Conservation (phyloP, 192 early-diverging fungal species). For the Podila clonocystis region DNA sequence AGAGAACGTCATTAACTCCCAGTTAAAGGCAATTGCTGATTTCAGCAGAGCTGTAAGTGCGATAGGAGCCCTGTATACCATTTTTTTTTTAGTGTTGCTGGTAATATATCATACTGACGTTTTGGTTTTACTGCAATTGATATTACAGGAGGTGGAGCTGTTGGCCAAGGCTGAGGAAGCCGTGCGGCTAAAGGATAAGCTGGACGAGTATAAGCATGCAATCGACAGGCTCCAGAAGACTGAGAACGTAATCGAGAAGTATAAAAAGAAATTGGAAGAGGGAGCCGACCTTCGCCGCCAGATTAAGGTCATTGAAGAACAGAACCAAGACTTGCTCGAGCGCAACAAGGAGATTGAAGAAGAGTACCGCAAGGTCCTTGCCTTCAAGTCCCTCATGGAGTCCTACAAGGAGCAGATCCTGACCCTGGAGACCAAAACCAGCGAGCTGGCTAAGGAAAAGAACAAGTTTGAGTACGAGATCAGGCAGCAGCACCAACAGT, state of each 20-base stretch:
- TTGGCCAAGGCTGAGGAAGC: slow-evolving; percentile 78
- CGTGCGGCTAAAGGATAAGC: slow-evolving; percentile 81
- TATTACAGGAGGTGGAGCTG: slow-evolving; percentile 58
- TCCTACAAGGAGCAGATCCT: slow-evolving; percentile 87
- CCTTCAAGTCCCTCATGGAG: slow-evolving; percentile 86
- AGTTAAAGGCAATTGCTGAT: slow-evolving; percentile 69
- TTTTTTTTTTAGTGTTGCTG: too few relatives aligned
- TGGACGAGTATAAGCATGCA: slow-evolving; percentile 90
- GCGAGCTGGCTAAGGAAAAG: slow-evolving; percentile 72
- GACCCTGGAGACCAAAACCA: slow-evolving; percentile 78
- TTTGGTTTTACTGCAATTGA: neutral
- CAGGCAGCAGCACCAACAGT: slow-evolving; percentile 64
- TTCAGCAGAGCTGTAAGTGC: slow-evolving; percentile 64
- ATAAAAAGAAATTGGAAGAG: slow-evolving; percentile 95
- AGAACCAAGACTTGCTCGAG: slow-evolving; percentile 74
- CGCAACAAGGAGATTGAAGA: slow-evolving; percentile 85
- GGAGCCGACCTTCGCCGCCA: slow-evolving; percentile 81
- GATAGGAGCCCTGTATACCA: neutral
- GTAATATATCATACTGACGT: neutral
- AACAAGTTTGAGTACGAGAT: slow-evolving; percentile 78
- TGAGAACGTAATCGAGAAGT: slow-evolving; percentile 96
- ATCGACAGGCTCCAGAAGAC: slow-evolving; percentile 94
- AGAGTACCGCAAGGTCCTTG: slow-evolving; percentile 83
- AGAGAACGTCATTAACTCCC: slow-evolving; percentile 70
- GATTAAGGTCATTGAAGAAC: slow-evolving; percentile 82